Conservation (phyloP, 2,329 filamentous ascomycete genomes). For the Aspergillus sergii region DNA sequence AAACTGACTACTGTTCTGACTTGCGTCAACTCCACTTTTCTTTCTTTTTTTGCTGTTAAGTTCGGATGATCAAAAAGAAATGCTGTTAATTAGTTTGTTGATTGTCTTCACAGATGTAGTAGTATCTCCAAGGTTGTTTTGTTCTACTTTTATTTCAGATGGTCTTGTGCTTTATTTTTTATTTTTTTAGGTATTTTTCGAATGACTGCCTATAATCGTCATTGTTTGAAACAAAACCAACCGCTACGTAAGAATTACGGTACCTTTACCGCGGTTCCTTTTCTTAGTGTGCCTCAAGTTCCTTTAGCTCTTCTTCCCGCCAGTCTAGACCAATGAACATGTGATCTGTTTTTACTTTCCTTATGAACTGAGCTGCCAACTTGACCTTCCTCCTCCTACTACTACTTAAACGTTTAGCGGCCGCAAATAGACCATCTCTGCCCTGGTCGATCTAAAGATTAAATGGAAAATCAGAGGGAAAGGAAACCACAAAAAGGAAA, state of each 20-base stretch:
- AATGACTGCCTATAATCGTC: background rate
- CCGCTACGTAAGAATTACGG: background rate
- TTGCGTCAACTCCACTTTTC: constrained; percentile 1
- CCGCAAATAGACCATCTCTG: background rate
- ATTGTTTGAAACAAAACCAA: background rate
- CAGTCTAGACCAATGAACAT: constrained; percentile 1
- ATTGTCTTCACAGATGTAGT: background rate
- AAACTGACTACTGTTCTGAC: background rate
- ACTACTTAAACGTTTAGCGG: background rate
- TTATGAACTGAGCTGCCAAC: background rate
- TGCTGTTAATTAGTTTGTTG: background rate
- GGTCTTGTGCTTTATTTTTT: background rate
- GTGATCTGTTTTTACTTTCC: background rate
- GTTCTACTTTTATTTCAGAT: background rate
- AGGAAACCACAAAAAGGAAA: no score
- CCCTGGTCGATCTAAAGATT: no score
- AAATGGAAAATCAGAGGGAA: no score
- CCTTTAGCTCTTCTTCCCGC: background rate
- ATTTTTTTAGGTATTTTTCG: background rate
- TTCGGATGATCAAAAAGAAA: background rate
- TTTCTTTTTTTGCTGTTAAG: background rate
- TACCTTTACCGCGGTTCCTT: background rate
- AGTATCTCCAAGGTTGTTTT: background rate
- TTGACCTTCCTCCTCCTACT: background rate
- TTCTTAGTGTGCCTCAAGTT: background rate